Conservation (phyloP, 345 rosid species). For the Aquilaria sinensis region DNA sequence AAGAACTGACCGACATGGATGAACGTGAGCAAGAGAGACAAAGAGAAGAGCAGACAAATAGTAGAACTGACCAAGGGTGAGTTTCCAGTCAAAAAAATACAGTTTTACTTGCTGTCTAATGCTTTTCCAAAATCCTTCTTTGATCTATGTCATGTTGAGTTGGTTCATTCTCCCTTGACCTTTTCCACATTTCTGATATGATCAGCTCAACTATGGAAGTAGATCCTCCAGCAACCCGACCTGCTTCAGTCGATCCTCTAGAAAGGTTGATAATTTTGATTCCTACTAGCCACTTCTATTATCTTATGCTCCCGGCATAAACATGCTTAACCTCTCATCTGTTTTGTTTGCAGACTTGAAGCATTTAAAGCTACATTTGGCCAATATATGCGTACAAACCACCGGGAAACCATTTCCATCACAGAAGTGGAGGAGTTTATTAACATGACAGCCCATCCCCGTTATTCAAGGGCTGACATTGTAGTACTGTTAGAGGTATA, state of each 20-base stretch:
- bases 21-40: slow-evolving; percentile 81
- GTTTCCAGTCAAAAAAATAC: background rate
- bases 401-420: slow-evolving; percentile 60
- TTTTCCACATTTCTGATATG: slow-evolving; percentile 5
- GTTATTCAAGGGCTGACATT: slow-evolving; percentile 65
- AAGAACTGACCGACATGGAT: slow-evolving; percentile 94
- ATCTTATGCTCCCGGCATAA: background rate
- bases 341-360: slow-evolving; percentile 40
- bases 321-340: too few relatives aligned
- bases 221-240: slow-evolving; percentile 50
- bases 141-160: background rate
- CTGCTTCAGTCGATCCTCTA: slow-evolving; percentile 35
- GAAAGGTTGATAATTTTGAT: slow-evolving; percentile 41
- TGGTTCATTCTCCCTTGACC: background rate
- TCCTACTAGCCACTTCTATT: slow-evolving; percentile 1
- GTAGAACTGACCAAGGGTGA: slow-evolving; percentile 53
- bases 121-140: background rate
- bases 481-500: slow-evolving; percentile 66
- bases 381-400: slow-evolving; percentile 74
- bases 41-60: slow-evolving; percentile 57
- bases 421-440: slow-evolving; percentile 64
- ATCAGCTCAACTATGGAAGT: slow-evolving; percentile 67
- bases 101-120: background rate
- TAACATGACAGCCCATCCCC: slow-evolving; percentile 41
- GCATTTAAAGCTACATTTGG: slow-evolving; percentile 69